Conservation (phyloP, 108 stramenopile genomes). For the Nannochloropsis gaditana region DNA sequence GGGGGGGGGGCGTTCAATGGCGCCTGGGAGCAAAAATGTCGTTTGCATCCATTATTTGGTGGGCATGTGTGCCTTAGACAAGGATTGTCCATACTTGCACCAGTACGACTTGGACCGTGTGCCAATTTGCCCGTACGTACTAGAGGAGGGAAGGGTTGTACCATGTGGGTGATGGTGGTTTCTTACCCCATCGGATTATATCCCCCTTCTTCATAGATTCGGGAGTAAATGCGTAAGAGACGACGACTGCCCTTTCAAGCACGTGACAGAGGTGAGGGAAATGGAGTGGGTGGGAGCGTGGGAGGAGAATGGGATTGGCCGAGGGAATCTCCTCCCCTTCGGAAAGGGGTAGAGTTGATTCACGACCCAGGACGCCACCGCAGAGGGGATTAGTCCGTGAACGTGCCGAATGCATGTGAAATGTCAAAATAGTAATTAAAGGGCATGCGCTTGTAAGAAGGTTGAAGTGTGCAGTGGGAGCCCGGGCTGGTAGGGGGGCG, state of each 20-base stretch:
- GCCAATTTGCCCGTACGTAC: constrained; percentile 5
- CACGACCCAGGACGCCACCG: no score
- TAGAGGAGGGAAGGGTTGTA: background rate
- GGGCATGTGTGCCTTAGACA: constrained; percentile 19
- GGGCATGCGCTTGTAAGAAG: background rate
- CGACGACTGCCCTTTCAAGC: constrained; percentile 79
- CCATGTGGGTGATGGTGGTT: background rate
- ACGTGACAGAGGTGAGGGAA: constrained; percentile 42
- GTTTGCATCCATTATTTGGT: background rate
- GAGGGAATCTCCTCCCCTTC: background rate
- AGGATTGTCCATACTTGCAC: background rate
- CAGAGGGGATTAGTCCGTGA: no score
- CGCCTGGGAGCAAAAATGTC: background rate
- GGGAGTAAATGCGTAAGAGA: background rate
- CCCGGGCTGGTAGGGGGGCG: background rate
- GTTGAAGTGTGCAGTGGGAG: background rate
- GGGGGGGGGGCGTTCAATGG: background rate
- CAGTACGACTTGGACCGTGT: background rate
- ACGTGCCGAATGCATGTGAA: background rate
- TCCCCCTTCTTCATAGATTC: background rate
- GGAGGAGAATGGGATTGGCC: background rate
- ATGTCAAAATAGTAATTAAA: background rate
- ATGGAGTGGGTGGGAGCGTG: background rate
- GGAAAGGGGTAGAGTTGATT: no score
- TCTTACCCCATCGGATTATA: background rate